Evolutionary conservation across 2,329 filamentous ascomycete genomes (phyloP).

Genomic region (Aspergillus luchuensis): DNA sequence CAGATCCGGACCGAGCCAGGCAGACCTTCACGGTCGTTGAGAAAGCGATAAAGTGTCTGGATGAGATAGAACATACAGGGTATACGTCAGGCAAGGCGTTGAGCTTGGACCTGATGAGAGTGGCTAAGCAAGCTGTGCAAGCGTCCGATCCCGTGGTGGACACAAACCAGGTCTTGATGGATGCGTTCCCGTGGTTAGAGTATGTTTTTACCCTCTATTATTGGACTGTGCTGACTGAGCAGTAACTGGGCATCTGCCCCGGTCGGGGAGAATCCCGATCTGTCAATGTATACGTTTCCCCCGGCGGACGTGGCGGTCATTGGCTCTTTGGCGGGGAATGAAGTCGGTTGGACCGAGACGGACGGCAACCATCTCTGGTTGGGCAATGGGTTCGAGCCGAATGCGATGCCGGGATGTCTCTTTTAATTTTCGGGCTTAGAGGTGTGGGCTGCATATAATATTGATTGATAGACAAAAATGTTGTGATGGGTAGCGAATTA

Average conservation of each 20-base stretch:
- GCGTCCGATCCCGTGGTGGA: constrained; percentile 15
- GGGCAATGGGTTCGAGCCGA: constrained; percentile 15
- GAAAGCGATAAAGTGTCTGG: constrained; percentile 17
- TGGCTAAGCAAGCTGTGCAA: constrained; percentile 17
- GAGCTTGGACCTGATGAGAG: constrained; percentile 21
- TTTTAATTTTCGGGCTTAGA: too few species aligned
- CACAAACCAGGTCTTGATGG: constrained; percentile 13
- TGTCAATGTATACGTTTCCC: constrained; percentile 4
- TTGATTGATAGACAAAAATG: too few species aligned
- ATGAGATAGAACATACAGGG: constrained; percentile 20
- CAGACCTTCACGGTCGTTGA: constrained; percentile 17
- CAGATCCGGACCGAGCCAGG: constrained; percentile 9
- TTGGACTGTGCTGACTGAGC: not conserved
- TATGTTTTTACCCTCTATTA: not conserved
- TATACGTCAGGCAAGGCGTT: constrained; percentile 16
- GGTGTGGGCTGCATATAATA: too few species aligned
- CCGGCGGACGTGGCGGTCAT: not conserved
- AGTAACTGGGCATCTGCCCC: constrained; percentile 6
- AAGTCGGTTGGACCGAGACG: constrained; percentile 9
- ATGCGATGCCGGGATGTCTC: constrained; percentile 15
- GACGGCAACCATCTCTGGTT: constrained; percentile 15
- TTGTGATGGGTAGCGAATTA: too few species aligned
- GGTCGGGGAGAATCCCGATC: not conserved
- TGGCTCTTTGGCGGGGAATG: constrained; percentile 3
- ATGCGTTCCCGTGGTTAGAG: constrained; percentile 20